Evolutionary conservation across 2,329 filamentous ascomycete genomes (phyloP), one percentile per base, ranked within the genome.

Genomic region (Hypocreales sp.): DNA sequence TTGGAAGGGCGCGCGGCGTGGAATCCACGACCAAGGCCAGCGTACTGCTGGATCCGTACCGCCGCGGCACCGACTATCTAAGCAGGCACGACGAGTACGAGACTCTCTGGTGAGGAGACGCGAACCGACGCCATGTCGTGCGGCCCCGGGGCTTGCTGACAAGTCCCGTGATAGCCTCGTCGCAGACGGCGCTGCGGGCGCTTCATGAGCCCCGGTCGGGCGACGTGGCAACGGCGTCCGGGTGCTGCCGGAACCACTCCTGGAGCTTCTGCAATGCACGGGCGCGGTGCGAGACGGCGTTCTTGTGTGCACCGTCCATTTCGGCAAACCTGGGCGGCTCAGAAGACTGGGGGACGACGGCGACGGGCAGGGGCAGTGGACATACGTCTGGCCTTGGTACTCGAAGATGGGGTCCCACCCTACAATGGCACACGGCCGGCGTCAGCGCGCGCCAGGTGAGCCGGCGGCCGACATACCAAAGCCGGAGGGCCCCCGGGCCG

Each of bases 371-470:
- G 20, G 9, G 14, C 15, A 22, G 54, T n/a, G n/a, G n/a, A n/a
- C 66, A 46, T 50, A 72, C 59, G 90, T 98, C 55, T 82, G 61
- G 22, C 86, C 86, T 37, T 92, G 68, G 40, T 92, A 87, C 56
- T 98, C 90, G 44, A 98, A 98, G 37, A 92, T 78, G 3, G 90
- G 73, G 51, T 98, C 90, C 90, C 90, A 98, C 24, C 87, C 86
- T 92, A 36, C 15, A 25, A 3, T 6, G 18, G n/a, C 8, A 25
- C 3, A 14, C 11, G 11, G 9, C 17, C 21, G 19, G 25, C 17
- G 18, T 25, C 9, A 17, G 24, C n/a, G 24, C 5, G 9, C 15
- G 8, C 16, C 9, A 5, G 8, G 7, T 5, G 13, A 13, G 29
- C 13, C 18, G 15, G 18, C 18, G 18, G 18, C 7, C 18, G 10